Percentiles rank a stretch among this genome's conserved stretches.
Evolutionary conservation across 805 yeast species (phyloP).

Genomic region (Starmerella tilneyi): DNA sequence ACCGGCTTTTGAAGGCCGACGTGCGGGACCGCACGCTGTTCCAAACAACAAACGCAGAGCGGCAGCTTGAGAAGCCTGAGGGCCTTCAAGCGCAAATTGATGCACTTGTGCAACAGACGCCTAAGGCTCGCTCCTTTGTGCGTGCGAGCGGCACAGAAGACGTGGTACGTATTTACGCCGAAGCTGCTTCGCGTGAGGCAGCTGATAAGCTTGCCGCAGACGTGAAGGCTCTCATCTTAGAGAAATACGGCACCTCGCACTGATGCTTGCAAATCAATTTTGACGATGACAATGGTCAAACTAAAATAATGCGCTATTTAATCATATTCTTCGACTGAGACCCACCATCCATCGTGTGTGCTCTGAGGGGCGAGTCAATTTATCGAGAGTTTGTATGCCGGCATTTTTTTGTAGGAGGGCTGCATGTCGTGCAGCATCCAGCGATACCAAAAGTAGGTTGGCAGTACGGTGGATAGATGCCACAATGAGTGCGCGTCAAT

Average conservation of each 20-base stretch:
- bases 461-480: constrained; percentile 83
- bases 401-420: constrained; percentile 7
- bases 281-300: not conserved
- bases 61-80: constrained; percentile 61
- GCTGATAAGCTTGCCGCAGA: constrained; percentile 39
- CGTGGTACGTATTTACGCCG: constrained; percentile 92
- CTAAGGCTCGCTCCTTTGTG: constrained; percentile 74
- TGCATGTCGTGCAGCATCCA: constrained; percentile 33
- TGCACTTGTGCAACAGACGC: constrained; percentile 43
- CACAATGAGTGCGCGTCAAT: constrained; percentile 89
- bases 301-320: too few species aligned
- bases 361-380: not conserved
- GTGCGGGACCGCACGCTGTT: constrained; percentile 74
- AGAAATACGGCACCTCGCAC: constrained; percentile 5
- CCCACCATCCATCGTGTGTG: not conserved
- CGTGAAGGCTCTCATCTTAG: constrained; percentile 26
- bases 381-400: not conserved
- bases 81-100: constrained; percentile 74
- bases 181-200: constrained; percentile 49
- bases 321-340: not conserved
- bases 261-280: not conserved
- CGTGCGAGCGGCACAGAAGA: constrained; percentile 97
- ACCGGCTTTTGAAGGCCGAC: constrained; percentile 64
- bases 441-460: constrained; percentile 63
- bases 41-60: constrained; percentile 82